Percentiles rank a stretch among this genome's conserved stretches.
Conservation (phyloP, 2,329 filamentous ascomycete species). For the Lecanosticta acicola region DNA sequence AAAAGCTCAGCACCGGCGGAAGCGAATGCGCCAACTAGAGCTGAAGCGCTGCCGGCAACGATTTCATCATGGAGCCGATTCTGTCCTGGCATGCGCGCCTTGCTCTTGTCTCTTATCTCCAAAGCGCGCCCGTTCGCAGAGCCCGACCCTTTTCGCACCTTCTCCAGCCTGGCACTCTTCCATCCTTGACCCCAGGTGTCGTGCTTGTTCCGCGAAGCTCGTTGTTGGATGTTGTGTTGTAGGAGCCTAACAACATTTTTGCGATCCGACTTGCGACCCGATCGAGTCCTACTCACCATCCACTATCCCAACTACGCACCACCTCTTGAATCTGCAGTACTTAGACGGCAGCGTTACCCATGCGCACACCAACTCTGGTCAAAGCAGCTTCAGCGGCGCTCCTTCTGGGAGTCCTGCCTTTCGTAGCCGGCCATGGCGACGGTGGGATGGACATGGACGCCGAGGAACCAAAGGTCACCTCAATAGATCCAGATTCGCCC, state of each 20-base stretch:
- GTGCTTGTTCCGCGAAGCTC: neutral
- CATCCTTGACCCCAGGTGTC: neutral
- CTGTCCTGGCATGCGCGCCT: neutral
- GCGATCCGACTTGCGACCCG: neutral
- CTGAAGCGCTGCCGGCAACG: neutral
- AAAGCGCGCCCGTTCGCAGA: neutral
- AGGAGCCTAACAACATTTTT: neutral
- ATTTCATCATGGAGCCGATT: neutral
- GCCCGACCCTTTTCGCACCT: neutral
- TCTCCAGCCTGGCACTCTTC: neutral
- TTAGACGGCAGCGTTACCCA: slow-evolving; percentile 1
- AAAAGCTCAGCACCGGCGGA: too few relatives aligned
- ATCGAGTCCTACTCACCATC: neutral
- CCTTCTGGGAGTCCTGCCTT: slow-evolving; percentile 37
- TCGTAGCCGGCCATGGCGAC: slow-evolving; percentile 39
- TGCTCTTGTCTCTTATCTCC: neutral
- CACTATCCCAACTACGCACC: neutral
- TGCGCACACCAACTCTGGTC: slow-evolving; percentile 7
- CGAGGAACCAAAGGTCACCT: slow-evolving; percentile 9
- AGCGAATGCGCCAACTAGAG: neutral
- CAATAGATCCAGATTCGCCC: slow-evolving; percentile 28
- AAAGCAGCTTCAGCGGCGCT: slow-evolving; percentile 29
- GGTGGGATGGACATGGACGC: slow-evolving; percentile 26
- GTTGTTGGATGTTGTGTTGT: neutral
- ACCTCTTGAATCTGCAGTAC: neutral